Percentiles rank a stretch among this genome's conserved stretches.
Evolutionary conservation across 2,329 filamentous ascomycete genomes (phyloP).

Genomic region (Colletotrichum chrysophilum): DNA sequence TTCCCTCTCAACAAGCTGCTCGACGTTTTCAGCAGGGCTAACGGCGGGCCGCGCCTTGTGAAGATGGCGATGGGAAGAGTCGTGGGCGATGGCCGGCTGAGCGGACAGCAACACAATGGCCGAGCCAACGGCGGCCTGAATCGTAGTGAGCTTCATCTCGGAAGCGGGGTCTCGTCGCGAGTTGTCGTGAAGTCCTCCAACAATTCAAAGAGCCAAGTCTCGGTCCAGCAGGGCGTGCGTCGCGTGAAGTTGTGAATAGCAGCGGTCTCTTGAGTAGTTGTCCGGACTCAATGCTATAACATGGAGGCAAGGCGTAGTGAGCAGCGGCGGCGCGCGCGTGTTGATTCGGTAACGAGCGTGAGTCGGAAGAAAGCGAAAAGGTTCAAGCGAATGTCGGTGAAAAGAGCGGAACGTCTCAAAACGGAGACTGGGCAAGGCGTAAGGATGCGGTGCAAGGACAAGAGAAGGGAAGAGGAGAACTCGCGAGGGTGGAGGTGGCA

Average conservation of each 20-base stretch:
- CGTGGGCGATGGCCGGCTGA: conserved; percentile 41
- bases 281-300: conserved; percentile 11
- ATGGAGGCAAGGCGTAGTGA: conserved; percentile 10
- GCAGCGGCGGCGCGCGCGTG: background rate
- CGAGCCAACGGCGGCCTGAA: conserved; percentile 55
- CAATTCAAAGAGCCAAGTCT: background rate
- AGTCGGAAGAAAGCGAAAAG: conserved; percentile 1
- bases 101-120: conserved; percentile 52
- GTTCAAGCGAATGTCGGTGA: conserved; percentile 19
- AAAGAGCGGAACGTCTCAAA: conserved; percentile 22
- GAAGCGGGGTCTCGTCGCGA: conserved; percentile 12
- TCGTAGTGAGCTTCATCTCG: conserved; percentile 59
- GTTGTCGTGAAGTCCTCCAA: conserved; percentile 13
- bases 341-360: conserved; percentile 15
- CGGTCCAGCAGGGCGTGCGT: conserved; percentile 1
- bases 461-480: conserved; percentile 18
- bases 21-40: background rate
- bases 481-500: conserved; percentile 9
- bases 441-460: conserved; percentile 21
- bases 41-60: conserved; percentile 19
- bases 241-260: conserved; percentile 2
- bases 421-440: conserved; percentile 17
- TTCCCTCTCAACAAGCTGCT: conserved; percentile 13
- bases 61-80: conserved; percentile 44
- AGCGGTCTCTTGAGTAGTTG: background rate